Evolutionary conservation across 2,329 filamentous ascomycete genomes (phyloP), one percentile per base, ranked within the genome.

Genomic region (Dissoconium aciculare): DNA sequence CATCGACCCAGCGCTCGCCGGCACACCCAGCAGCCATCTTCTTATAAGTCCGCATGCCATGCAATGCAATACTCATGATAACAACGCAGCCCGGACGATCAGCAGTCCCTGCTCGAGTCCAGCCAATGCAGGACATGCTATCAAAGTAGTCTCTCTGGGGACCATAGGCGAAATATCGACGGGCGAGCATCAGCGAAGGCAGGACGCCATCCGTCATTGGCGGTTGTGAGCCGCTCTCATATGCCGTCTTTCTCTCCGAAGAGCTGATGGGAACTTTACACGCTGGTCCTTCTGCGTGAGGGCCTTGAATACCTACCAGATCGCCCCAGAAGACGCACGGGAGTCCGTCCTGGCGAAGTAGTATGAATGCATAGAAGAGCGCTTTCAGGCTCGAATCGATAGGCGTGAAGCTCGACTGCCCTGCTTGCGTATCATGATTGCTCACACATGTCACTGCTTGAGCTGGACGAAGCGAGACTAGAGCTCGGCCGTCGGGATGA

Each of bases 291-390:
- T 66, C 60, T 3, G 64, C 57, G n/a, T 62, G 57, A 15, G 65
- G 28, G 5, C 55, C 62, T 30, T 59, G 56, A 28, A 73, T 71
- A 13, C 75, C 74, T 50, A 76, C 78, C 1, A 80, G 50, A 45
- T 81, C 75, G 14, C 75, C 74, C 47, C 74, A 81, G 50, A 82
- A 82, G 19, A 79, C 57, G 42, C 71, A 79, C 0, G 76, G 76
- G 15, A 71, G 64, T 11, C 74, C 74, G 17, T 68, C 58, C 29
- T 62, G 54, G 9, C 73, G 66, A 15, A 83, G 67, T 2, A 84
- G 66, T 33, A 82, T 80, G 26, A 83, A 62, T 1, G 74, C 59
- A 51, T 83, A 81, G 9, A 76, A 78, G 11, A 82, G 60, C 0
- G 74, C 67, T 51, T 80, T 80, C 59, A 83, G 78, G 56, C 69